Conservation (phyloP, 148 eudicot species). For the Rhododendron mucronatum region DNA sequence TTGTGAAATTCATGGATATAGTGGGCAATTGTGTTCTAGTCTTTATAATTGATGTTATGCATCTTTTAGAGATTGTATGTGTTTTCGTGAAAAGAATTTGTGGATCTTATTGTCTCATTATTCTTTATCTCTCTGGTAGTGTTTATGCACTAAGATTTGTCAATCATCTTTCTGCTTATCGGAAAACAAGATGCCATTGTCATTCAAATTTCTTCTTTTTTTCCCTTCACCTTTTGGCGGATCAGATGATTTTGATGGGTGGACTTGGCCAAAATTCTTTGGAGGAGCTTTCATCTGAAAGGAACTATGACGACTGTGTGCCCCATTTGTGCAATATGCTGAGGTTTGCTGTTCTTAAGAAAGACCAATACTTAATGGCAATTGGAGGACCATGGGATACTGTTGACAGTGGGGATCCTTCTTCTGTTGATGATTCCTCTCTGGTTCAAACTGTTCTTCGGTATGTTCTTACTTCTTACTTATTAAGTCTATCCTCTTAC, state of each 20-base stretch:
- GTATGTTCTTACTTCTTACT: conserved; percentile 27
- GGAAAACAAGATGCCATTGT: neutral
- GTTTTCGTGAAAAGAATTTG: neutral
- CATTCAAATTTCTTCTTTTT: neutral
- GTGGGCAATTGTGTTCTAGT: neutral
- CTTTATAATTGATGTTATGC: neutral
- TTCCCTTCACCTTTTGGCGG: neutral
- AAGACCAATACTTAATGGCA: conserved; percentile 62
- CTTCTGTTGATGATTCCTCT: conserved; percentile 65
- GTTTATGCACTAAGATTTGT: neutral
- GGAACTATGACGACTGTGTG: conserved; percentile 61
- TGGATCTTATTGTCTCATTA: neutral
- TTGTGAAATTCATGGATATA: neutral
- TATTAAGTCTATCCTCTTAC: neutral
- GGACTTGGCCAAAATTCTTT: conserved; percentile 79
- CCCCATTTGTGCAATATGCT: conserved; percentile 84
- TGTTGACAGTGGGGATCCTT: conserved; percentile 89
- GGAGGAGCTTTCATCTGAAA: conserved; percentile 83
- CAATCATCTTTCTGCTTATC: neutral
- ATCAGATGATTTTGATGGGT: conserved; percentile 91
- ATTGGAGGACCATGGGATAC: conserved; percentile 93
- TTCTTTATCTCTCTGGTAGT: neutral
- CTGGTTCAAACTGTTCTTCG: conserved; percentile 65
- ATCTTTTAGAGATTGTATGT: neutral
- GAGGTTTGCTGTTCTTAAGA: conserved; percentile 74